Percentiles rank a stretch among this genome's conserved stretches.
Conservation (phyloP, 495 filamentous ascomycete genomes). For the Cenococcum geophilum region DNA sequence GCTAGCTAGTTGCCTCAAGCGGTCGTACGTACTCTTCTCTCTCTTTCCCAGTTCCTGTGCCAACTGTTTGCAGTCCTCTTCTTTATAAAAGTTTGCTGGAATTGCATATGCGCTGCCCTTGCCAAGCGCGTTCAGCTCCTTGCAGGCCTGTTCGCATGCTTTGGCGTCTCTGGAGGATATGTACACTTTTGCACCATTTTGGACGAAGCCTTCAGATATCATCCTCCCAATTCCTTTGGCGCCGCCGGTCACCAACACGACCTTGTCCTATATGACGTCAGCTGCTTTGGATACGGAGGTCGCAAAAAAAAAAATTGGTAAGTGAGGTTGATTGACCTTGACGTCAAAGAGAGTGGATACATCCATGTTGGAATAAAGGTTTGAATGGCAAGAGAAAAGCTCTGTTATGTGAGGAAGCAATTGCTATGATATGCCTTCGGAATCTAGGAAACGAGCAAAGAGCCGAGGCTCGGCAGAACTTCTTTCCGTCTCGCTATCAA, state of each 20-base stretch:
- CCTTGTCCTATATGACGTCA: constrained; percentile 28
- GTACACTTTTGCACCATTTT: constrained; percentile 51
- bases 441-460: constrained; percentile 15
- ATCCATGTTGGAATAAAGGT: constrained; percentile 23
- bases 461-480: constrained; percentile 26
- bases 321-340: constrained; percentile 22
- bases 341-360: constrained; percentile 31
- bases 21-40: constrained; percentile 50
- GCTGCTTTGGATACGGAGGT: not conserved
- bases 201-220: constrained; percentile 37
- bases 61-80: constrained; percentile 60
- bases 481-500: constrained; percentile 9
- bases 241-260: constrained; percentile 36
- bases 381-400: not conserved
- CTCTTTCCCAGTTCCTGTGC: constrained; percentile 57
- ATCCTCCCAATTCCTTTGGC: constrained; percentile 37
- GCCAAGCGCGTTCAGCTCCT: constrained; percentile 56
- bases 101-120: constrained; percentile 60
- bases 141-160: constrained; percentile 53
- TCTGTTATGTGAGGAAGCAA: not conserved
- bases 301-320: not conserved
- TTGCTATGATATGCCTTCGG: not conserved
- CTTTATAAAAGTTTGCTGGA: constrained; percentile 66
- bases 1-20: not conserved
- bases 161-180: constrained; percentile 68